Evolutionary conservation across 805 yeast species (phyloP).

Genomic region (Saturnispora silvae): DNA sequence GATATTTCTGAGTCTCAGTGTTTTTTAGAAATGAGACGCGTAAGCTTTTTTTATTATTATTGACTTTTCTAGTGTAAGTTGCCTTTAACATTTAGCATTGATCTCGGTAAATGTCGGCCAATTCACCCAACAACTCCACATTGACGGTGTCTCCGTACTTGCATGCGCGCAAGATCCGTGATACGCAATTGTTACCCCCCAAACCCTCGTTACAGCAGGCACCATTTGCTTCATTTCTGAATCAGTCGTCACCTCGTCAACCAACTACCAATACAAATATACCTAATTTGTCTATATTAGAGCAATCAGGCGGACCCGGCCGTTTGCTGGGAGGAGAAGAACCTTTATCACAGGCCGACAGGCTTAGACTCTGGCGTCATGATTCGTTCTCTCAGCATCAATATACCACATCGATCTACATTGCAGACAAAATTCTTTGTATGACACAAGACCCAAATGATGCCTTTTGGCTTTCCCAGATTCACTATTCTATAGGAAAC

Average conservation of each 20-base stretch:
- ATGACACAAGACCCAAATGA: constrained; percentile 83
- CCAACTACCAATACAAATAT: not conserved
- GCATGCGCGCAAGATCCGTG: constrained; percentile 24
- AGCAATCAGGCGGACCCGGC: too few species aligned
- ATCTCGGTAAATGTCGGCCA: constrained; percentile 16
- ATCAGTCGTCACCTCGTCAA: constrained; percentile 12
- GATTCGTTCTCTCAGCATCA: constrained; percentile 91
- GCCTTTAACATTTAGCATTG: too few species aligned
- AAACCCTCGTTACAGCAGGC: constrained; percentile 7
- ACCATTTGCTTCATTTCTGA: constrained; percentile 9
- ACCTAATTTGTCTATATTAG: not conserved
- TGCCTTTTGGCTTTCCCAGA: constrained; percentile 95
- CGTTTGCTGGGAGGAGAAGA: constrained; percentile 23
- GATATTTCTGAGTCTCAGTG: too few species aligned
- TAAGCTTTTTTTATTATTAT: not conserved
- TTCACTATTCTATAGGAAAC: constrained; percentile 64
- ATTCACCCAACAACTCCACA: constrained; percentile 58
- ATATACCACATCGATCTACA: constrained; percentile 76
- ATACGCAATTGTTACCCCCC: constrained; percentile 18
- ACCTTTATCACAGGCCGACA: constrained; percentile 71
- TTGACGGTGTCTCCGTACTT: constrained; percentile 63
- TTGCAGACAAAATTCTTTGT: constrained; percentile 83
- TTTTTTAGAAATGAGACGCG: too few species aligned
- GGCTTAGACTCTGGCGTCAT: constrained; percentile 82
- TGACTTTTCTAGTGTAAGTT: too few species aligned